Evolutionary conservation across 306 rosid genomes (phyloP), one percentile per base, ranked within the genome.

Genomic region (Quercus agrifolia): DNA sequence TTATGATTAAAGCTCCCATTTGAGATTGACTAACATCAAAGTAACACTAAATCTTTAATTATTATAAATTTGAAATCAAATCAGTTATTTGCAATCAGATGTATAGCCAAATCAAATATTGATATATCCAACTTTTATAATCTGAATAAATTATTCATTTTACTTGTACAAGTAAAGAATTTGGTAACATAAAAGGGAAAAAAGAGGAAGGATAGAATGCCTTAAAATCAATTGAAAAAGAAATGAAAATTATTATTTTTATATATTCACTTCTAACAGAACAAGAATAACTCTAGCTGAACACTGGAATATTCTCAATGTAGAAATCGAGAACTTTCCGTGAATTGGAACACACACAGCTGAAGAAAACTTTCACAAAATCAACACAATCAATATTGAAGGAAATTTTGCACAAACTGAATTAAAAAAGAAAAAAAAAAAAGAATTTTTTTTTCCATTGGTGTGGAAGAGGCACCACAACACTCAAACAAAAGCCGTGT

Each of bases 1-100:
- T 77, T 71, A 56, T 21, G 66, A 70, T 68, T 27, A 69, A 38
- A 79, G 58, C 71, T 69, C 41, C 62, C 44, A 55, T 18, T 70
- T 70, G 28, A 68, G 49, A 67, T 41, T 41, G 46, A 70, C 54
- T 7, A 8, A 21, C 25, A 21, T 56, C 33, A 25, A 52, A 57
- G 5, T 18, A 21, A n/a, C 6, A 25, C 5, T 44, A 11, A 19
- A 5, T 23, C 63, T 14, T 61, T 28, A 54, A 31, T 49, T 70
- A 75, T 54, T 5, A 20, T 2, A 23, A 10, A 13, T 61, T 61
- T 30, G n/a, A 12, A 28, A 63, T 49, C 17, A 49, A 49, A 13
- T 49, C 54, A 11, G 54, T 49, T 3, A 49, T 49, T 49, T 49
- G 54, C 54, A 11, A 49, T 49, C 54, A 49, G 15, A 13, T 28